These are phyloP conservation scores for Groenewaldozyma auringiensis DNA, from an alignment of 1,139 yeast genomes.

Conservation along the genomic window DNA sequence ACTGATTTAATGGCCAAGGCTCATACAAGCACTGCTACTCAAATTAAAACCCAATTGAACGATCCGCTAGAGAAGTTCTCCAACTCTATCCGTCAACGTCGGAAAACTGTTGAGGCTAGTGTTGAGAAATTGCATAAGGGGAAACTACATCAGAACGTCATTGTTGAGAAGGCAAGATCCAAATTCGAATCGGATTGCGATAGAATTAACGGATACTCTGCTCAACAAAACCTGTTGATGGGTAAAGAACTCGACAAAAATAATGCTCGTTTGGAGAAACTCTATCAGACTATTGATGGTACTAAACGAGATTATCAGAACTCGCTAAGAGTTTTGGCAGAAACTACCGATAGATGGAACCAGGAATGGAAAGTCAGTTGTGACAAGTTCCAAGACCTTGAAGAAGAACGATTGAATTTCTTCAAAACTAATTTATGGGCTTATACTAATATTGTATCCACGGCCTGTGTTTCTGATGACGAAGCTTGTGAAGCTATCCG, in stretches of 20 bases:
- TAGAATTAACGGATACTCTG: constrained; percentile 49
- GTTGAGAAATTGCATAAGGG: constrained; percentile 39
- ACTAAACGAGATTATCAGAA: constrained; percentile 53
- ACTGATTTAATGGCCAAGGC: constrained; percentile 44
- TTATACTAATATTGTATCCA: constrained; percentile 67
- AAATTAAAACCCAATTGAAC: constrained; percentile 37
- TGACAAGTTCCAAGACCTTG: constrained; percentile 64
- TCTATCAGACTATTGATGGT: constrained; percentile 42
- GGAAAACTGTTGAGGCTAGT: constrained; percentile 41
- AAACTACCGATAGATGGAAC: constrained; percentile 64
- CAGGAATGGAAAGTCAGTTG: constrained; percentile 73
- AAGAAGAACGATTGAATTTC: constrained; percentile 68
- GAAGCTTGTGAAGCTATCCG: constrained; percentile 67
- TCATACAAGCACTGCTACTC: constrained; percentile 41
- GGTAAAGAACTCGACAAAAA: constrained; percentile 70
- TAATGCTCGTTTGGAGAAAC: constrained; percentile 52
- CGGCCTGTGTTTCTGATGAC: constrained; percentile 73
- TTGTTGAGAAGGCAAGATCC: constrained; percentile 40
- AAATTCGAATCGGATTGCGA: constrained; percentile 54
- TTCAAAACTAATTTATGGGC: constrained; percentile 76
- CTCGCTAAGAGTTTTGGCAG: constrained; percentile 52
- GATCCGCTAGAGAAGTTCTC: constrained; percentile 39
- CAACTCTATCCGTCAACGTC: constrained; percentile 37
- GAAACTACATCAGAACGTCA: constrained; percentile 32
- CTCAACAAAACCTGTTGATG: constrained; percentile 66